phyloP scores from a whole-genome alignment of 2,329 filamentous ascomycete species.

The Epichloe sylvatica region DNA sequence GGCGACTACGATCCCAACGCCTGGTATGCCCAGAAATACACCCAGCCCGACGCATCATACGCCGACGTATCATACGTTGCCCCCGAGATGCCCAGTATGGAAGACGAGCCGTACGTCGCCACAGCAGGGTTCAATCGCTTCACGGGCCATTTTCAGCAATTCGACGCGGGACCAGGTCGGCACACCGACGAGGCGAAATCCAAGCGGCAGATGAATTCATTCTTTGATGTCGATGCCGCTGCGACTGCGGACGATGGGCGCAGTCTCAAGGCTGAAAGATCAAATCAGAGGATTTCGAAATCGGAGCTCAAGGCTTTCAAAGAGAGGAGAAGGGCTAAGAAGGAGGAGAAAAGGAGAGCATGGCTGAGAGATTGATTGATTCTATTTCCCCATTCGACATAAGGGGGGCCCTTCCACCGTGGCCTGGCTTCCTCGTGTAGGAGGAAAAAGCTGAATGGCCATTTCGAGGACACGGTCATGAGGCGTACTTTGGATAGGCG shows the following conservation, averaged over 20 bases:
- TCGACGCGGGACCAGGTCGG: slow-evolving; percentile 53
- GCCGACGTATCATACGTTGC: slow-evolving; percentile 19
- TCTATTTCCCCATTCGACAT: background rate
- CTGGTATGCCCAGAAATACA: slow-evolving; percentile 64
- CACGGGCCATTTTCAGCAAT: slow-evolving; percentile 68
- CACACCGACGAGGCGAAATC: slow-evolving; percentile 83
- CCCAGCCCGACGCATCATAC: slow-evolving; percentile 20
- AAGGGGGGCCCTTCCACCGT: background rate
- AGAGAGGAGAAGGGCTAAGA: slow-evolving; percentile 75
- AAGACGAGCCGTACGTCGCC: slow-evolving; percentile 44
- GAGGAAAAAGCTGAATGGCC: background rate
- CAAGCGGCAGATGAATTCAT: slow-evolving; percentile 77
- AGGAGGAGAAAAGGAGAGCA: slow-evolving; percentile 85
- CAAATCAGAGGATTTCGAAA: slow-evolving; percentile 71
- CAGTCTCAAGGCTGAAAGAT: slow-evolving; percentile 81
- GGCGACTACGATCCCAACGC: slow-evolving; percentile 92
- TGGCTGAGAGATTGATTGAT: slow-evolving; percentile 58
- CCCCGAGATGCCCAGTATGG: slow-evolving; percentile 18
- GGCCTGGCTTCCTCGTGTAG: background rate
- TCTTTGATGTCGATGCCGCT: slow-evolving; percentile 89
- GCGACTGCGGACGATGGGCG: slow-evolving; percentile 82
- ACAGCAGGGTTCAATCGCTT: slow-evolving; percentile 80
- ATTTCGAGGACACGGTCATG: background rate
- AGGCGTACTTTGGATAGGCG: background rate
- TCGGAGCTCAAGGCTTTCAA: slow-evolving; percentile 82